Percentiles rank a stretch among this genome's conserved stretches.
phyloP scores from a whole-genome alignment of 106 monocot genomes.

The Apostasia ramifera region DNA sequence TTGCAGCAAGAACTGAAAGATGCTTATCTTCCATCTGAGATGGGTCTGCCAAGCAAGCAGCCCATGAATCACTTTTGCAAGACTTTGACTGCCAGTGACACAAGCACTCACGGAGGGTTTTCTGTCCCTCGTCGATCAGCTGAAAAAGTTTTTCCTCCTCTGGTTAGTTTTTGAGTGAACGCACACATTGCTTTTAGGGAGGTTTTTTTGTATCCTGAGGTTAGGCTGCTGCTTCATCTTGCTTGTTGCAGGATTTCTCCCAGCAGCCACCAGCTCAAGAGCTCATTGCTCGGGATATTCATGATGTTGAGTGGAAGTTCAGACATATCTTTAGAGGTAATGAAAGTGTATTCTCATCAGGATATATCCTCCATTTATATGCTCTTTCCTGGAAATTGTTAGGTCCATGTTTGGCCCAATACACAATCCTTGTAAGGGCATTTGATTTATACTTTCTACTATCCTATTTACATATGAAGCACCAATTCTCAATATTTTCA shows the following conservation, averaged over 20 bases:
- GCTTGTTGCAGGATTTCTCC: conserved; percentile 22
- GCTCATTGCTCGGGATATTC: conserved; percentile 28
- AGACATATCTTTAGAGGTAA: conserved; percentile 32
- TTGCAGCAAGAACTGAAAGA: conserved; percentile 92
- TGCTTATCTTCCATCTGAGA: conserved; percentile 69
- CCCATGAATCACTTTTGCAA: conserved; percentile 98
- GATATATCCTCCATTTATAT: background rate
- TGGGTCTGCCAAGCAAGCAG: conserved; percentile 88
- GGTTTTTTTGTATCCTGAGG: conserved; percentile 1
- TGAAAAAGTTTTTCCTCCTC: conserved; percentile 94
- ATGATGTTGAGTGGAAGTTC: conserved; percentile 27
- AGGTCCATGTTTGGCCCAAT: no score
- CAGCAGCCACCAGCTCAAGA: conserved; percentile 28
- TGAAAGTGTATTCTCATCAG: background rate
- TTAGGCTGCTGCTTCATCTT: background rate
- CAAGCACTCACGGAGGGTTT: conserved; percentile 97
- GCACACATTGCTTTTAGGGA: background rate
- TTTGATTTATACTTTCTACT: no score
- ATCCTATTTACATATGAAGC: no score
- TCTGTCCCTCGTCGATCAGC: conserved; percentile 97
- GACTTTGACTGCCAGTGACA: conserved; percentile 96
- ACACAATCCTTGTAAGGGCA: no score
- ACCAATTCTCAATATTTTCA: no score
- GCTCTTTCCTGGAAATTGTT: no score
- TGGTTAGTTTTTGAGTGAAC: conserved; percentile 38